A percentile compares a stretch with the other conserved stretches of the same genome.
These are phyloP conservation scores for Esteya vermicola DNA, from an alignment of 2,329 filamentous ascomycete species.

Conservation along the genomic window DNA sequence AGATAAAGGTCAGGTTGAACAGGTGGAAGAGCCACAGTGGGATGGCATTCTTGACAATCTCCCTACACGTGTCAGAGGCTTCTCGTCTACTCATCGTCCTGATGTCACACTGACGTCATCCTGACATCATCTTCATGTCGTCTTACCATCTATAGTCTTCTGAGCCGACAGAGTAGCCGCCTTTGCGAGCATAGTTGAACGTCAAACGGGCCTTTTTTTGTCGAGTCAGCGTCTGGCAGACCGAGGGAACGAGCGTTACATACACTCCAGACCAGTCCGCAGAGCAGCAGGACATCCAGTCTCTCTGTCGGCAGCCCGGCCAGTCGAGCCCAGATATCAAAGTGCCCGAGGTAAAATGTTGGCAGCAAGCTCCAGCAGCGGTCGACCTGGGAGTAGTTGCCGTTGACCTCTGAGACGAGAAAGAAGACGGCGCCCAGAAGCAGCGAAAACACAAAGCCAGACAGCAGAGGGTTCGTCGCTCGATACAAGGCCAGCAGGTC, in stretches of 20 bases:
- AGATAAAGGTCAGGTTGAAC: slow-evolving; percentile 84
- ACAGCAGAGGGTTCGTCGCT: slow-evolving; percentile 74
- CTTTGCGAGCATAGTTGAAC: slow-evolving; percentile 93
- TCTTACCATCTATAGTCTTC: slow-evolving; percentile 83
- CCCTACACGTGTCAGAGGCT: slow-evolving; percentile 29
- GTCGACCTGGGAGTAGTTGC: slow-evolving; percentile 95
- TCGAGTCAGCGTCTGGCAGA: slow-evolving; percentile 9
- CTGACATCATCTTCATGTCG: not conserved
- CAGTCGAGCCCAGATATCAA: slow-evolving; percentile 66
- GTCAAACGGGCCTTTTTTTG: slow-evolving; percentile 60
- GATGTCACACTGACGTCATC: no score
- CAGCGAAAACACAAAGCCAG: slow-evolving; percentile 57
- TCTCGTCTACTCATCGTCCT: no score
- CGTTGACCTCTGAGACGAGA: slow-evolving; percentile 67
- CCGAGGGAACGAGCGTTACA: slow-evolving; percentile 16
- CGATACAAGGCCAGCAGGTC: slow-evolving; percentile 61
- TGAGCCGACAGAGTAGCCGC: slow-evolving; percentile 74
- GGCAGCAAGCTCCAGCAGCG: slow-evolving; percentile 84
- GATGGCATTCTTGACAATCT: slow-evolving; percentile 53
- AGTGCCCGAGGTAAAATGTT: slow-evolving; percentile 74
- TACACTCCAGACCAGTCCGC: slow-evolving; percentile 69
- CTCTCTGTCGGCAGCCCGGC: slow-evolving; percentile 55
- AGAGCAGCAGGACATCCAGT: slow-evolving; percentile 57
- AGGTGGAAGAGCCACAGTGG: slow-evolving; percentile 58
- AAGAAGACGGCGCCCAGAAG: slow-evolving; percentile 60